phyloP scores from a whole-genome alignment of 495 filamentous ascomycete genomes.

The Jackrogersella minutella region DNA sequence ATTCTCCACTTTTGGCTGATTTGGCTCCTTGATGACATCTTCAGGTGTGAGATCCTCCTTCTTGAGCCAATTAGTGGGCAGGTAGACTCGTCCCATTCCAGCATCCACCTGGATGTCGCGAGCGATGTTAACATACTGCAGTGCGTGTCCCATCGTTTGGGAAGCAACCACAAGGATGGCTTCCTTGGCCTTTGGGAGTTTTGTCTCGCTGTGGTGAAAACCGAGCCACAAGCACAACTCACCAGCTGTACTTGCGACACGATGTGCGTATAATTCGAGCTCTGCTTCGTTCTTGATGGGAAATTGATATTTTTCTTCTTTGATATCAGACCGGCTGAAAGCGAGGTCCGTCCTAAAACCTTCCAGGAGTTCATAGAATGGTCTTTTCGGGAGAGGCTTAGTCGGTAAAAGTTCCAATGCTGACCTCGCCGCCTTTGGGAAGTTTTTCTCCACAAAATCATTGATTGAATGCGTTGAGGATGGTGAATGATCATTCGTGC shows the following conservation, averaged over 20 bases:
- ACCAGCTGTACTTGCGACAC: conserved; percentile 74
- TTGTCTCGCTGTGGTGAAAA: conserved; percentile 57
- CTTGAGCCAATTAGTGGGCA: conserved; percentile 68
- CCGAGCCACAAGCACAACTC: conserved; percentile 69
- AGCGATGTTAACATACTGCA: conserved; percentile 77
- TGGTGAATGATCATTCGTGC: background rate
- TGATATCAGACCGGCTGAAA: conserved; percentile 47
- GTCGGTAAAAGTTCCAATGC: conserved; percentile 64
- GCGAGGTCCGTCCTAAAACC: conserved; percentile 70
- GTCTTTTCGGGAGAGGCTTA: conserved; percentile 57
- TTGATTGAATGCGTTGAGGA: conserved; percentile 26
- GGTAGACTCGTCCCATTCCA: conserved; percentile 65
- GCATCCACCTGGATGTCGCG: conserved; percentile 72
- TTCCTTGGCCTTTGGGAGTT: conserved; percentile 34
- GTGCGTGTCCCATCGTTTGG: conserved; percentile 68
- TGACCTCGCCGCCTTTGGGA: conserved; percentile 56
- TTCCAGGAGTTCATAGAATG: conserved; percentile 64
- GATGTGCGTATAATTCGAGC: conserved; percentile 63
- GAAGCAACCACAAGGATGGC: conserved; percentile 55
- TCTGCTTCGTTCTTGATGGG: conserved; percentile 65
- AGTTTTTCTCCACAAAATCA: conserved; percentile 51
- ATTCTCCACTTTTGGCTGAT: conserved; percentile 48
- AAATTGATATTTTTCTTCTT: conserved; percentile 37
- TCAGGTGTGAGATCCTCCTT: conserved; percentile 60
- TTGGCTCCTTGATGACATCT: conserved; percentile 59